Conservation (phyloP, 352 stramenopile genomes). For the Globisporangium apiculatum region DNA sequence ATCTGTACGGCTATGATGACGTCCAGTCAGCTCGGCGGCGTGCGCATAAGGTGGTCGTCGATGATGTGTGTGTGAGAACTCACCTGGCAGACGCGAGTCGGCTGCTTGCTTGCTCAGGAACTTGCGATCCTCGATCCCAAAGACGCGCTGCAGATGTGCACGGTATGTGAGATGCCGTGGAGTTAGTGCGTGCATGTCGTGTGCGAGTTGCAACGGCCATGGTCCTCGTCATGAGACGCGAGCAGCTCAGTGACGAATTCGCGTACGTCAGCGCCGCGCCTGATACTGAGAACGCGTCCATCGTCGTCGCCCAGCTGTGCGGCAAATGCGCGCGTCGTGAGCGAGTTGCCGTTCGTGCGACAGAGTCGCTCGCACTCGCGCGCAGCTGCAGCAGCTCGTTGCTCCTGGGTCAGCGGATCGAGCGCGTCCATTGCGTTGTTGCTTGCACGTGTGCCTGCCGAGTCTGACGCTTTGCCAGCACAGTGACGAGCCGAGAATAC, state of each 20-base stretch:
- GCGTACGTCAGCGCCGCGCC: too few relatives aligned
- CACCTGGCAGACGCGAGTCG: constrained; percentile 23
- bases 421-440: constrained; percentile 19
- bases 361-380: constrained; percentile 29
- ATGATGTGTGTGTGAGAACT: background rate
- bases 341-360: constrained; percentile 31
- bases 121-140: constrained; percentile 31
- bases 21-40: background rate
- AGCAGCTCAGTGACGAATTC: too few relatives aligned
- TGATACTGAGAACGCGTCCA: too few relatives aligned
- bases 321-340: constrained; percentile 30
- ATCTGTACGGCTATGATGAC: constrained; percentile 18
- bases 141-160: constrained; percentile 26
- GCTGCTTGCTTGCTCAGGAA: constrained; percentile 35
- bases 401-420: constrained; percentile 16
- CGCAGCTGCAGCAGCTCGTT: constrained; percentile 18
- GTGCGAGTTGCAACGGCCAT: background rate
- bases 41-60: background rate
- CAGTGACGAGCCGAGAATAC: too few relatives aligned
- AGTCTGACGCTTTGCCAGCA: too few relatives aligned
- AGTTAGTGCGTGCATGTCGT: background rate
- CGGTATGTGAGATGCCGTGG: background rate
- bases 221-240: background rate
- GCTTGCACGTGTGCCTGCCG: background rate
- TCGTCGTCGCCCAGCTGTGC: background rate